These are phyloP conservation scores for Plenodomus lindquistii DNA, from an alignment of 2,329 filamentous ascomycete genomes.

Conservation along the genomic window DNA sequence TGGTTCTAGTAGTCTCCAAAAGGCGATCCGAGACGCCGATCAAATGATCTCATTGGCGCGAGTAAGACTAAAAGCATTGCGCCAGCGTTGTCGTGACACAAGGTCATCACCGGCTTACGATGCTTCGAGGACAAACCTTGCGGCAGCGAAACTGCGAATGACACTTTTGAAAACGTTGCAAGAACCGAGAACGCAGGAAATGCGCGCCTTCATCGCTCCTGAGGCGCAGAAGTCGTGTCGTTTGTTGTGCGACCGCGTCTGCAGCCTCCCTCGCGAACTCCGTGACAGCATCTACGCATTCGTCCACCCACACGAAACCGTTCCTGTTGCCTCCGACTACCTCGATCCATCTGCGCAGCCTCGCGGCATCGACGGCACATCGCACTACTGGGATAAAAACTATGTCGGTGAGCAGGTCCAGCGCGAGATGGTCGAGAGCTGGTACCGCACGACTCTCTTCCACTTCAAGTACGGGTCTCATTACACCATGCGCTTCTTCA, in stretches of 20 bases:
- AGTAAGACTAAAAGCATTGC: no score
- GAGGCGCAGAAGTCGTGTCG: not conserved
- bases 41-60: no score
- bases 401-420: constrained; percentile 3
- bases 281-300: constrained; percentile 6
- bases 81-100: no score
- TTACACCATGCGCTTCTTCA: constrained; percentile 4
- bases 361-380: not conserved
- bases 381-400: constrained; percentile 3
- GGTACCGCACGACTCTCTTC: constrained; percentile 10
- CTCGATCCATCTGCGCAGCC: not conserved
- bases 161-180: not conserved
- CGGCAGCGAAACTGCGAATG: no score
- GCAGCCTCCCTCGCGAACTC: constrained; percentile 4
- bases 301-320: not conserved
- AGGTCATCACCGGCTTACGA: no score
- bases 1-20: not conserved
- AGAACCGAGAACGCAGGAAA: not conserved
- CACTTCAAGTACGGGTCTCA: constrained; percentile 8
- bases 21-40: not conserved
- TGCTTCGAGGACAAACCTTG: no score
- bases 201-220: not conserved
- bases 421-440: constrained; percentile 6
- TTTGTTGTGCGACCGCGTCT: not conserved
- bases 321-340: constrained; percentile 4